phyloP scores from a whole-genome alignment of 1,284 basidiomycete species.

The Sanghuangporus sanghuang region DNA sequence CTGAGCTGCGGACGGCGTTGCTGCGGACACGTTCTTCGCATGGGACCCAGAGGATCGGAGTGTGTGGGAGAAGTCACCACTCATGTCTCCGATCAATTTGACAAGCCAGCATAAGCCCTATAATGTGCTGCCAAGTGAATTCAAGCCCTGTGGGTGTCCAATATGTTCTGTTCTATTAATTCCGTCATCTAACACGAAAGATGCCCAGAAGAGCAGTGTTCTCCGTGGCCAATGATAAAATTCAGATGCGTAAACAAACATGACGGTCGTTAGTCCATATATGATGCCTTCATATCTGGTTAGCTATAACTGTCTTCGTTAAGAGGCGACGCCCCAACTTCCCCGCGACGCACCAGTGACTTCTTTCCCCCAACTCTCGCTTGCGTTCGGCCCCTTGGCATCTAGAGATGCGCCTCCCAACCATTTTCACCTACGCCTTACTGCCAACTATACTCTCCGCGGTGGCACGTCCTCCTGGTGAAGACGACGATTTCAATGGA shows the following conservation, averaged over 20 bases:
- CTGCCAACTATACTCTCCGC: not conserved
- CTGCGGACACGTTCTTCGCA: not conserved
- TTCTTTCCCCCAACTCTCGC: not conserved
- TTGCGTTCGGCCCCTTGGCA: not conserved
- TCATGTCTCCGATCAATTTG: not conserved
- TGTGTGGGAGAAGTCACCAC: slow-evolving; percentile 8
- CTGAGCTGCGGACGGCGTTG: slow-evolving; percentile 3
- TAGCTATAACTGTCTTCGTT: not conserved
- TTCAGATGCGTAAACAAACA: not conserved
- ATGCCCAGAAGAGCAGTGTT: not conserved
- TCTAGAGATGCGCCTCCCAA: slow-evolving; percentile 2
- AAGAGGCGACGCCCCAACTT: not conserved
- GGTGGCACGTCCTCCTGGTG: not conserved
- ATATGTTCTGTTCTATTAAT: not conserved
- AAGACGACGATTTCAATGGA: not conserved
- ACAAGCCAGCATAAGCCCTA: not conserved
- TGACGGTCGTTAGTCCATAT: not conserved
- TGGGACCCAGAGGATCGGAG: slow-evolving; percentile 1
- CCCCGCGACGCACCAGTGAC: not conserved
- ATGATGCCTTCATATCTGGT: not conserved
- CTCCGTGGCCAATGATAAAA: not conserved
- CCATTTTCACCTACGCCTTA: not conserved
- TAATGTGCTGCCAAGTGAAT: not conserved
- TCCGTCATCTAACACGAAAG: not conserved
- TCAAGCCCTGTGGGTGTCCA: not conserved